Base-by-base conservation (phyloP, 148 eudicot species). In the Persicaria maculosa region DNA sequence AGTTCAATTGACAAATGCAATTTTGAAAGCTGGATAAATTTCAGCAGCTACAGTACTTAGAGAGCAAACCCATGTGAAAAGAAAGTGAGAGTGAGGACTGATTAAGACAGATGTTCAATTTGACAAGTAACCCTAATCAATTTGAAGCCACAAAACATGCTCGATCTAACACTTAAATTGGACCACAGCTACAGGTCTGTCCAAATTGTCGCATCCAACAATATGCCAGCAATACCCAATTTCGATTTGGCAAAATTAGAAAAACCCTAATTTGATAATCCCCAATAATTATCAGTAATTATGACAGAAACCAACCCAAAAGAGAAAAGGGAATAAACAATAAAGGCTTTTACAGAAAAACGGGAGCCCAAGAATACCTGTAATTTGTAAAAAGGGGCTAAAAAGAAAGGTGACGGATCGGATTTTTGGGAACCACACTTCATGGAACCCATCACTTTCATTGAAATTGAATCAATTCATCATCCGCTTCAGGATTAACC, bases 1-100 rank as follows among this genome's bases (percentile, higher is more conserved):
- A 68, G 45, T 44, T 31, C 45, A 15, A 9, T 36, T 68, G 44
- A 4, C 72, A 11, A 9, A 68, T 71, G 11, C 16, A 10, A 71
- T n/a, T 44, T 6, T 8, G 12, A 3, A n/a, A 44, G 48, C 25
- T 9, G 48, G 22, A 20, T 44, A 14, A 3, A 47, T 43, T 43
- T 14, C 61, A 70, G 77, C 25, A 25, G 22, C 74, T 75, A 43
- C 46, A 70, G 54, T 50, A 40, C 52, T 73, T 22, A 68, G 72
- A 74, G 57, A 76, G 75, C 72, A 68, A 72, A 55, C 65, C 80
- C 83, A 83, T 80, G 83, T 83, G 85, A 48, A 69, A 75, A 52
- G 22, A 83, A 72, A 68, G 68, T 77, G 78, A 77, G 78, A 75
- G 61, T 72, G 36, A 77, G 75, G 79, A 19, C 71, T 80, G 69